These are phyloP conservation scores for Geranium brycei DNA, from an alignment of 345 rosid species.

Conservation along the genomic window DNA sequence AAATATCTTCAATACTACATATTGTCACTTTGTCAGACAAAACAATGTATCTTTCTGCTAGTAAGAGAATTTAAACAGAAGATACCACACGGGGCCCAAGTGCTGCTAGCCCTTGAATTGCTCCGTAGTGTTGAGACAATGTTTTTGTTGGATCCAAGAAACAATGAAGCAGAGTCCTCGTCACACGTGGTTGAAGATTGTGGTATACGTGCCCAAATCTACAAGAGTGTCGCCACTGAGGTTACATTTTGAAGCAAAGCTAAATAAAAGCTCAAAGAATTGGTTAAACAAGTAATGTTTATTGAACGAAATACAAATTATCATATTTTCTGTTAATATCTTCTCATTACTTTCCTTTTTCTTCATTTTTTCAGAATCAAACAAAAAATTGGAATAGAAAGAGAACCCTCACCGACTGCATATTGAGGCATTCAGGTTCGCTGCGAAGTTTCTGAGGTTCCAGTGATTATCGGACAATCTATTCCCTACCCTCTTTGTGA, in stretches of 20 bases:
- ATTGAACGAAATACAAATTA: no score
- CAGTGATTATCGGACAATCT: constrained; percentile 61
- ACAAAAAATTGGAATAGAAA: neutral
- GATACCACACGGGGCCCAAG: constrained; percentile 76
- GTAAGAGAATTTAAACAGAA: constrained; percentile 4
- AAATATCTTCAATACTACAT: no score
- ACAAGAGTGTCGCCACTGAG: constrained; percentile 12
- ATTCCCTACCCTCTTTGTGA: constrained; percentile 55
- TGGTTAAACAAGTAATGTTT: no score
- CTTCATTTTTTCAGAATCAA: neutral
- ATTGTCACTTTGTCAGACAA: no score
- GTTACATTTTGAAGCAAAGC: neutral
- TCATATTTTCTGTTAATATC: neutral
- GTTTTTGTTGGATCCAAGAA: constrained; percentile 76
- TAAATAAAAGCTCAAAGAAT: no score
- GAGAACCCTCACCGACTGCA: constrained; percentile 45
- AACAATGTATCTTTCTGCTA: neutral
- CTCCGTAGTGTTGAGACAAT: constrained; percentile 80
- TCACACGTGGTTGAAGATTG: constrained; percentile 62
- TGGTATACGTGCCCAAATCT: constrained; percentile 86
- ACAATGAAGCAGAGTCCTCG: constrained; percentile 73
- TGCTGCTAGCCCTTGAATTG: constrained; percentile 74
- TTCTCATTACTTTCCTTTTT: neutral
- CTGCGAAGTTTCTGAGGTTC: constrained; percentile 70
- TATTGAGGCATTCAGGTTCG: constrained; percentile 47